Evolutionary conservation across 192 early-diverging fungal species (phyloP).

Genomic region (Phlyctochytrium bullatum): DNA sequence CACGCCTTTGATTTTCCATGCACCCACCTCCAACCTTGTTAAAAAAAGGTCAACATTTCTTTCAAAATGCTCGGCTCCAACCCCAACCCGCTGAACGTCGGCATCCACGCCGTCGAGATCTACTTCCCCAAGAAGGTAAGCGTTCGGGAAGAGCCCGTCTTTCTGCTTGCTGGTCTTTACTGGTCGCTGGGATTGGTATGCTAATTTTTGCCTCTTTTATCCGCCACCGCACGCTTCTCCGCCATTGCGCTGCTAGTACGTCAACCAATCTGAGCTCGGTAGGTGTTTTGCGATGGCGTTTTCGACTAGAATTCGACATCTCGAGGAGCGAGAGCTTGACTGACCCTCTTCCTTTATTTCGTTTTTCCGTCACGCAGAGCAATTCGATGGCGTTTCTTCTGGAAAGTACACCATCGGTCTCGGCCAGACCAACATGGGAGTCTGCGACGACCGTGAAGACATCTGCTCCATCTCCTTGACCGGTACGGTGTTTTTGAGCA

Average conservation of each 20-base stretch:
- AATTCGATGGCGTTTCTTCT: conserved; percentile 86
- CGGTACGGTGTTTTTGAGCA: too few relatives aligned
- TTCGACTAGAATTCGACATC: background rate
- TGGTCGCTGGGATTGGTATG: background rate
- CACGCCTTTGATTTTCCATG: too few relatives aligned
- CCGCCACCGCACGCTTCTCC: background rate
- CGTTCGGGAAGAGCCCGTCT: too few relatives aligned
- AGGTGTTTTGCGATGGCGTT: background rate
- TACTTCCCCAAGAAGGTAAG: conserved; percentile 56
- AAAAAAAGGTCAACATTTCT: too few relatives aligned
- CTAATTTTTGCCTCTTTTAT: background rate
- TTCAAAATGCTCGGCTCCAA: conserved; percentile 19
- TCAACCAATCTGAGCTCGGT: conserved; percentile 49
- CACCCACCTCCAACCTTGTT: too few relatives aligned
- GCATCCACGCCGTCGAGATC: conserved; percentile 49
- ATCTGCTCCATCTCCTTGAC: conserved; percentile 86
- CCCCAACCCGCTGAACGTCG: conserved; percentile 36
- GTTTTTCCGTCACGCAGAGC: conserved; percentile 54
- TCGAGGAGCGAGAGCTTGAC: background rate
- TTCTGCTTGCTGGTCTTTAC: conserved; percentile 2
- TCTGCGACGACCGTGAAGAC: conserved; percentile 95
- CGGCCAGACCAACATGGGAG: conserved; percentile 92
- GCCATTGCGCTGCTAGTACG: conserved; percentile 30
- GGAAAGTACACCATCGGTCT: conserved; percentile 99
- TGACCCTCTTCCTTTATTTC: conserved; percentile 17